A percentile compares a stretch with the other conserved stretches of the same genome.
Conservation (phyloP, 805 yeast genomes). For the Hanseniaspora osmophila region DNA sequence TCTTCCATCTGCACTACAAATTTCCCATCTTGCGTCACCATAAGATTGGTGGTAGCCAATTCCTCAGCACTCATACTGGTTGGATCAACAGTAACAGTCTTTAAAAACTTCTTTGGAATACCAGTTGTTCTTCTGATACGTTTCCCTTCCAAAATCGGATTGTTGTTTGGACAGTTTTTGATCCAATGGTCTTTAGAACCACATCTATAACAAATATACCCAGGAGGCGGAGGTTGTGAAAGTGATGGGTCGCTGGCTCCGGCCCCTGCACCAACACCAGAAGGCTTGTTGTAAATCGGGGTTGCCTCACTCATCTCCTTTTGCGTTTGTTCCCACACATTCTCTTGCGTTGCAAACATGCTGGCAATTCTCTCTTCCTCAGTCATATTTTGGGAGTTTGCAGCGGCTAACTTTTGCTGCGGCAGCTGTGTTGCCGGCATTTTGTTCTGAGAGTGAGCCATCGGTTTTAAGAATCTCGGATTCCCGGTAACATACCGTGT, state of each 20-base stretch:
- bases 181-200: slow-evolving; percentile 95
- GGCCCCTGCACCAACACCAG: slow-evolving; percentile 11
- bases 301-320: slow-evolving; percentile 78
- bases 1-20: slow-evolving; percentile 95
- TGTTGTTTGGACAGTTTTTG: slow-evolving; percentile 85
- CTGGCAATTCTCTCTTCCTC: slow-evolving; percentile 83
- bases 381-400: slow-evolving; percentile 31
- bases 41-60: slow-evolving; percentile 40
- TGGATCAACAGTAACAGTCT: slow-evolving; percentile 48
- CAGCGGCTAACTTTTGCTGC: slow-evolving; percentile 5
- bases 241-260: slow-evolving; percentile 12
- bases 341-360: slow-evolving; percentile 88
- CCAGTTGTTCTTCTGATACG: slow-evolving; percentile 89
- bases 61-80: slow-evolving; percentile 51
- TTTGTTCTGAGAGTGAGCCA: slow-evolving; percentile 9
- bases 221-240: slow-evolving; percentile 61
- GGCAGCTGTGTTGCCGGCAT: slow-evolving; percentile 10
- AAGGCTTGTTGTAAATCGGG: slow-evolving; percentile 41
- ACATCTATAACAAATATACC: slow-evolving; percentile 91
- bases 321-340: slow-evolving; percentile 91
- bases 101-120: slow-evolving; percentile 86
- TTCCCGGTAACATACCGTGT: slow-evolving; percentile 60
- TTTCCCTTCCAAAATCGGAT: slow-evolving; percentile 85
- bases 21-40: slow-evolving; percentile 90
- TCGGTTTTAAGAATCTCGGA: slow-evolving; percentile 34